Evolutionary conservation across 2,329 filamentous ascomycete genomes (phyloP).

Genomic region (Stagonosporopsis rhizophila): DNA sequence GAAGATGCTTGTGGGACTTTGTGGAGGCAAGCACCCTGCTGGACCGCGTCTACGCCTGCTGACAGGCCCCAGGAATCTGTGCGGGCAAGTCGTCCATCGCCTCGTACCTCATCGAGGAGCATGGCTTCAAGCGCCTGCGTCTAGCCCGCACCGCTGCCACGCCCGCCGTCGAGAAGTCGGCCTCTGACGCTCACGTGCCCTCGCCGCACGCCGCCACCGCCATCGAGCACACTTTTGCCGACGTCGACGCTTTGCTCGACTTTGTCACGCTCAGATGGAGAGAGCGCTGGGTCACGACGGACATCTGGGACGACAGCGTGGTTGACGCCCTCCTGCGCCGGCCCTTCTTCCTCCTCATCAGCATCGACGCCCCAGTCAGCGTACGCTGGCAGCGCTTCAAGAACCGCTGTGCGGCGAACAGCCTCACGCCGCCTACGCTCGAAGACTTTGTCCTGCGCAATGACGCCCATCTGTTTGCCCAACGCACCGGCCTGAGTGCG

Average conservation of each 20-base stretch:
- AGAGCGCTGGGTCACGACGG: constrained; percentile 83
- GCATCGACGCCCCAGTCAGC: constrained; percentile 86
- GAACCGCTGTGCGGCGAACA: constrained; percentile 59
- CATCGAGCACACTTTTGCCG: constrained; percentile 49
- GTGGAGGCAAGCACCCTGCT: constrained; percentile 49
- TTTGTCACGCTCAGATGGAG: constrained; percentile 87
- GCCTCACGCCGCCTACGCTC: constrained; percentile 60
- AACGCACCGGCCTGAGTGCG: constrained; percentile 69
- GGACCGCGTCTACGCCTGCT: constrained; percentile 13
- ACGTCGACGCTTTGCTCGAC: constrained; percentile 74
- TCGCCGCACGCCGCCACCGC: constrained; percentile 27
- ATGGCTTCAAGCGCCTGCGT: constrained; percentile 78
- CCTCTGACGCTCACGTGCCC: constrained; percentile 33
- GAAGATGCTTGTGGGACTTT: constrained; percentile 83
- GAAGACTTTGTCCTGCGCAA: constrained; percentile 67
- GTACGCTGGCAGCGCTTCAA: constrained; percentile 83
- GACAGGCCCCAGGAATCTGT: constrained; percentile 76
- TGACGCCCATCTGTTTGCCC: constrained; percentile 78
- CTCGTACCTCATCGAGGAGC: constrained; percentile 82
- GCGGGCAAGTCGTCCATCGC: constrained; percentile 91
- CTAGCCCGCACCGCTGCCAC: constrained; percentile 56
- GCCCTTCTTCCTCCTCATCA: constrained; percentile 92
- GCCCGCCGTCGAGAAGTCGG: constrained; percentile 52
- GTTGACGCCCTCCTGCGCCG: constrained; percentile 78
- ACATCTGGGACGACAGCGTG: constrained; percentile 75